phyloP scores from a whole-genome alignment of 352 stramenopile genomes.

The Sclerospora graminicola region DNA sequence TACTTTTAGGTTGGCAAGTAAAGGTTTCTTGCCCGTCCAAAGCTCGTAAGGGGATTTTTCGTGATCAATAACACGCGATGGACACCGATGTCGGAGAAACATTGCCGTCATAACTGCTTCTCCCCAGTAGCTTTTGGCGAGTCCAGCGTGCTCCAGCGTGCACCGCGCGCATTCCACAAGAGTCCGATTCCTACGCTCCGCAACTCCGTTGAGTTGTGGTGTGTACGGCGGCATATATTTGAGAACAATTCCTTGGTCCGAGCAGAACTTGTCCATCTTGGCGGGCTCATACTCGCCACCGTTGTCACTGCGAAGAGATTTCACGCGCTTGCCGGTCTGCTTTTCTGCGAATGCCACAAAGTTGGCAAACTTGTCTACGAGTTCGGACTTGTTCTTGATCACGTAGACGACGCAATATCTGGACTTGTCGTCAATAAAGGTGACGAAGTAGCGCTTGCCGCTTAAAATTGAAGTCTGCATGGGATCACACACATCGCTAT shows the following conservation, averaged over 20 bases:
- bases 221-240: not conserved
- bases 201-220: not conserved
- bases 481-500: not conserved
- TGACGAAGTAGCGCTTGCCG: not conserved
- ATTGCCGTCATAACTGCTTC: not conserved
- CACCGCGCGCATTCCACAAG: not conserved
- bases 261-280: no score
- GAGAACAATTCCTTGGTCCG: not conserved
- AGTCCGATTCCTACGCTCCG: not conserved
- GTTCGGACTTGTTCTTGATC: slow-evolving; percentile 8
- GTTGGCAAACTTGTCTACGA: not conserved
- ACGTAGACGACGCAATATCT: slow-evolving; percentile 1
- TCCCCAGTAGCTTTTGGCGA: not conserved
- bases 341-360: not conserved
- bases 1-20: not conserved
- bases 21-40: not conserved
- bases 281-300: not conserved
- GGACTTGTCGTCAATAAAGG: not conserved
- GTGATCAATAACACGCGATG: not conserved
- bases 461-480: slow-evolving; percentile 1
- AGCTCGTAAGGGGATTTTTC: not conserved
- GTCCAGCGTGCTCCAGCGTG: not conserved
- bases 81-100: not conserved
- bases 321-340: not conserved
- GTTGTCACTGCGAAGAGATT: not conserved